Evolutionary conservation across 2,329 filamentous ascomycete species (phyloP).

Genomic region (Ophiocordyceps camponoti-leonardi): DNA sequence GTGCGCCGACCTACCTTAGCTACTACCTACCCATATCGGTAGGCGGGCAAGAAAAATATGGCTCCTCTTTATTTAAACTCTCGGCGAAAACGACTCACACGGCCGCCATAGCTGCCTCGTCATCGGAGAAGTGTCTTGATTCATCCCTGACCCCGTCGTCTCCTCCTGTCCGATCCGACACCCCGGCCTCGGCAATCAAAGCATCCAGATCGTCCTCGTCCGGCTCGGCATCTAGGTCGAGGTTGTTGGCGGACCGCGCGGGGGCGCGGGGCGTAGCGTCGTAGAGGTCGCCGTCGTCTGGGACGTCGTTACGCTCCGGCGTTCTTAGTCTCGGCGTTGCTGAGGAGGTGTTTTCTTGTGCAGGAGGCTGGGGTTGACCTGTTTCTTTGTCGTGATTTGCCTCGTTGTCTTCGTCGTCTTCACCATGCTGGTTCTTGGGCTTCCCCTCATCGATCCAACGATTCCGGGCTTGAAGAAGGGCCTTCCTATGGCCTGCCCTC

Average conservation of each 20-base stretch:
- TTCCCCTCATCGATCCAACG: conserved; percentile 73
- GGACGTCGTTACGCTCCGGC: conserved; percentile 3
- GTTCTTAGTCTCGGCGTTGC: conserved; percentile 3
- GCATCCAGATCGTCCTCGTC: conserved; percentile 31
- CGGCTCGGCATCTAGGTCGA: conserved; percentile 16
- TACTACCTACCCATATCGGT: too few species aligned
- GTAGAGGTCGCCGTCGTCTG: conserved; percentile 36
- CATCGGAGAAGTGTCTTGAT: conserved; percentile 31
- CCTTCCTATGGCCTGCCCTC: conserved; percentile 75
- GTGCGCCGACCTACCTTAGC: too few species aligned
- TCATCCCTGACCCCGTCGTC: not conserved
- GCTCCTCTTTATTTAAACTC: too few species aligned
- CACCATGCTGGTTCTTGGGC: conserved; percentile 22
- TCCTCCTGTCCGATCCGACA: conserved; percentile 4
- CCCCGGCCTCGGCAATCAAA: conserved; percentile 31
- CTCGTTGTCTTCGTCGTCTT: conserved; percentile 10
- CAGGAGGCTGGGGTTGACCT: too few species aligned
- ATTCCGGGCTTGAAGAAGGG: conserved; percentile 54
- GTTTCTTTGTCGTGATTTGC: conserved; percentile 2
- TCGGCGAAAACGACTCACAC: conserved; percentile 32
- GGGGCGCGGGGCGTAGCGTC: conserved; percentile 27
- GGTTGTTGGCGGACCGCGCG: conserved; percentile 15
- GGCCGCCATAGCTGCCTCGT: conserved; percentile 51
- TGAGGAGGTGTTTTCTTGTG: too few species aligned
- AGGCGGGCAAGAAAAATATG: too few species aligned